Conservation (phyloP, 139 green algal species). For the Auxenochlorella pyrenoidosa region DNA sequence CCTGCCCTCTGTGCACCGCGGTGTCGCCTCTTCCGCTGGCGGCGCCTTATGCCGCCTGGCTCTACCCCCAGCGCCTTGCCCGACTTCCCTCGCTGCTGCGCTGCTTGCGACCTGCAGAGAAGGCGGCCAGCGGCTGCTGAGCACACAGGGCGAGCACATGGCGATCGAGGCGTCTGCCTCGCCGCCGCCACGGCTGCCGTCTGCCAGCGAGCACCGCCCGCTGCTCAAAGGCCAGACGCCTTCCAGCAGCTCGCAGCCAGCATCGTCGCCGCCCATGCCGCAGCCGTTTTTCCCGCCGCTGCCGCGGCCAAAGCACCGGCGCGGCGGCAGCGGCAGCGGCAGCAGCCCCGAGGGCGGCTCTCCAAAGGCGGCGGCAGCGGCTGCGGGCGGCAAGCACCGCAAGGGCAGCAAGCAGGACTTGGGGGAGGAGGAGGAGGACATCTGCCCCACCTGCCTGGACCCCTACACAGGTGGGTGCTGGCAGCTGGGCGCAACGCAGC, state of each 20-base stretch:
- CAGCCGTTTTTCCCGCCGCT: not conserved
- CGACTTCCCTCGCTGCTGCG: not conserved
- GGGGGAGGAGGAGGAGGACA: conserved; percentile 43
- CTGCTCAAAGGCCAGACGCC: conserved; percentile 11
- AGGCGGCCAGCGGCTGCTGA: conserved; percentile 10
- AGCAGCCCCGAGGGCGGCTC: conserved; percentile 13
- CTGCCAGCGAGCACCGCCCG: not conserved
- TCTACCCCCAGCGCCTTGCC: not conserved
- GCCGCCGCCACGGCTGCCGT: conserved; percentile 3
- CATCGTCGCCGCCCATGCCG: conserved; percentile 26
- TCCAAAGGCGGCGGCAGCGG: not conserved
- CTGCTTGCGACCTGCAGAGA: not conserved
- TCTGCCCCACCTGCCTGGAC: conserved; percentile 58
- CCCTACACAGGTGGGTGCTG: conserved; percentile 26
- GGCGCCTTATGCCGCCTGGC: not conserved
- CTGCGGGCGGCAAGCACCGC: not conserved
- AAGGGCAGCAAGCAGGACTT: conserved; percentile 27
- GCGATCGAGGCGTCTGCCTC: not conserved
- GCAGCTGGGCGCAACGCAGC: not conserved
- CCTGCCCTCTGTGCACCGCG: not conserved
- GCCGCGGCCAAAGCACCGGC: not conserved
- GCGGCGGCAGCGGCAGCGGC: not conserved
- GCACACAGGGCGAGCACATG: not conserved
- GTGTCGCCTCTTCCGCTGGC: not conserved
- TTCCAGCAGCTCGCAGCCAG: conserved; percentile 8